Evolutionary conservation across 257 asterid genomes (phyloP).

Genomic region (Salvia rosmarinus): DNA sequence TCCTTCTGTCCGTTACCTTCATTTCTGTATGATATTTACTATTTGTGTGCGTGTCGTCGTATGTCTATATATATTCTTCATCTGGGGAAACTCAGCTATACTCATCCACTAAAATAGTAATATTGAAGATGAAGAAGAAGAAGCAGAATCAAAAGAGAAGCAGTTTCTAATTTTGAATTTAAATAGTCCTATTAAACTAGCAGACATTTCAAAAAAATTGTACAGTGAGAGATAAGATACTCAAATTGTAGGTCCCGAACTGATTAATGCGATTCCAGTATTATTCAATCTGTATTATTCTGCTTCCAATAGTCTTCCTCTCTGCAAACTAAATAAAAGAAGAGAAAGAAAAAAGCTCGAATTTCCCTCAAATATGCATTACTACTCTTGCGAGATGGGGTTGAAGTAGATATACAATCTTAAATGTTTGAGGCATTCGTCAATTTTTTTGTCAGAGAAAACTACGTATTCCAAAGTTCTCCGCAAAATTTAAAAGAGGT

Average conservation of each 20-base stretch:
- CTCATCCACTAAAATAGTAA: neutral
- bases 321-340: neutral
- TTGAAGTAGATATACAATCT: neutral
- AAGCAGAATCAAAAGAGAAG: neutral
- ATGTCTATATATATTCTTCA: neutral
- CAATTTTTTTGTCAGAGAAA: neutral
- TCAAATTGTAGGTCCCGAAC: conserved; percentile 26
- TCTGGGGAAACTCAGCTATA: neutral
- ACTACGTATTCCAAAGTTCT: neutral
- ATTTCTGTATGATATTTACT: conserved; percentile 18
- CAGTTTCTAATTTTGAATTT: neutral
- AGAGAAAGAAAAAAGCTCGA: neutral
- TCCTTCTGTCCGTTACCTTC: neutral
- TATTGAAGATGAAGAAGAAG: too few species aligned
- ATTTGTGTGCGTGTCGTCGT: neutral
- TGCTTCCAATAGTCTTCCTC: neutral
- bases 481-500: neutral
- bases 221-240: conserved; percentile 7
- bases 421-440: neutral
- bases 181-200: neutral
- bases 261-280: conserved; percentile 27
- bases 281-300: conserved; percentile 26
- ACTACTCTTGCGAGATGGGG: neutral
- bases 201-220: neutral
- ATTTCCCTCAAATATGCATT: neutral